Base-by-base conservation (phyloP, 305 asterid species). In the Nicotiana rustica region DNA sequence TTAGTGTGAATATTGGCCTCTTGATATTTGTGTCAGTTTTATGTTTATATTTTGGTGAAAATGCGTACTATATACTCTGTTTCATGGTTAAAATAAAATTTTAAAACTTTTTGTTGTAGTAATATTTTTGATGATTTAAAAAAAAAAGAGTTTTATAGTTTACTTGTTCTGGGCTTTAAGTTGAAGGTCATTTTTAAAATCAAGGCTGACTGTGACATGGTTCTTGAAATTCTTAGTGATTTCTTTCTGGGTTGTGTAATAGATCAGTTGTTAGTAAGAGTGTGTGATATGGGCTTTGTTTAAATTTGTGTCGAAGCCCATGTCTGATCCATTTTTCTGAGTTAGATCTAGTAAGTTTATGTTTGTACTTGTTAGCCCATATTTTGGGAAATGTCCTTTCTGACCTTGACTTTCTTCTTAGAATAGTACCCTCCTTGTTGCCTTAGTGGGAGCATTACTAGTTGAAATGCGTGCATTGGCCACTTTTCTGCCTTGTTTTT, bases 281-380 rank as follows among this genome's bases (percentile, higher is more conserved):
- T 25, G 64, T 13, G 64, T 75, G 44, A 75, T 75, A 38, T 75
- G 79, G 79, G 79, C 79, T 75, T 49, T 75, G 79, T 49, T 73
- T 73, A 73, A 36, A 73, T 73, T 73, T 73, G 52, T 73, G 62
- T 49, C 29, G 10, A 21, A 73, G 79, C 79, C 79, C 62, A 73
- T 73, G 41, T 73, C 25, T 73, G 62, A 73, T 73, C 21, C 41
- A 47, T 49, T 73, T 41, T 73, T 21, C 62, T 1, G 38, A 73
- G 62, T 73, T 9, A 47, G 79, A 47, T 73, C 13, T 73, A 21
- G 62, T 1, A 47, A 21, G 79, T 47, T 12, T 59, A 44, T 71
- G 78, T 71, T 71, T 71, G 13, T 70, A 41, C 79, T 49, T 75
- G 79, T 49, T 44, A 49, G 64, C 79, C 64, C 79, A 25, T 75